phyloP scores from a whole-genome alignment of 441 rosid species.

The Populus hybrid region DNA sequence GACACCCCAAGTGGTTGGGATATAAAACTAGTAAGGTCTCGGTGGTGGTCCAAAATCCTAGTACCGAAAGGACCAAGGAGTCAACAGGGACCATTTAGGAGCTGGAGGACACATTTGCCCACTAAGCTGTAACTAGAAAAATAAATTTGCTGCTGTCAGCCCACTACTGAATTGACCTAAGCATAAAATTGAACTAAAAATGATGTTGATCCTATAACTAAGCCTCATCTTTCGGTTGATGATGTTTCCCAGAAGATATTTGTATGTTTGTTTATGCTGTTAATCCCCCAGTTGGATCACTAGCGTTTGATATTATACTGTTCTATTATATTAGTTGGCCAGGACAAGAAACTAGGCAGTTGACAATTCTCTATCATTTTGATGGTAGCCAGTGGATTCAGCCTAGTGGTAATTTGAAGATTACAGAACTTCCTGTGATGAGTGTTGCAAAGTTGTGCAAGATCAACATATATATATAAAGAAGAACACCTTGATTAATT shows the following conservation, averaged over 20 bases:
- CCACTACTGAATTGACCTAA: neutral
- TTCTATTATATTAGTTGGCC: neutral
- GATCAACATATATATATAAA: no score
- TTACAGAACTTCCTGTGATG: no score
- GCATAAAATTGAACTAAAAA: constrained; percentile 16
- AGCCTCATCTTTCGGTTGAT: constrained; percentile 11
- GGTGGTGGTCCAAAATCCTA: no score
- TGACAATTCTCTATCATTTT: no score
- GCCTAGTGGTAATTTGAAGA: neutral
- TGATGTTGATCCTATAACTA: constrained; percentile 8
- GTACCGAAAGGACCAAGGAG: no score
- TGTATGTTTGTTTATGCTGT: neutral
- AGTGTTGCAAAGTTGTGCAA: no score
- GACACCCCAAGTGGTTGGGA: neutral
- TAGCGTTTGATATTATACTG: neutral
- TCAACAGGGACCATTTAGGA: no score
- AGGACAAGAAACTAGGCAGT: constrained; percentile 2
- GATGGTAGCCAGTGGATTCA: constrained; percentile 1
- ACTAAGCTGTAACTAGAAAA: neutral
- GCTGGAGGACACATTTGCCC: neutral
- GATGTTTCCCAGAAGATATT: neutral
- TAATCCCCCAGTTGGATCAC: neutral
- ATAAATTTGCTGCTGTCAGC: neutral
- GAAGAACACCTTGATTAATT: no score
- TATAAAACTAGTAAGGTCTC: neutral